These are phyloP conservation scores for Clonostachys chloroleuca DNA, from an alignment of 2,329 filamentous ascomycete genomes.

Conservation along the genomic window DNA sequence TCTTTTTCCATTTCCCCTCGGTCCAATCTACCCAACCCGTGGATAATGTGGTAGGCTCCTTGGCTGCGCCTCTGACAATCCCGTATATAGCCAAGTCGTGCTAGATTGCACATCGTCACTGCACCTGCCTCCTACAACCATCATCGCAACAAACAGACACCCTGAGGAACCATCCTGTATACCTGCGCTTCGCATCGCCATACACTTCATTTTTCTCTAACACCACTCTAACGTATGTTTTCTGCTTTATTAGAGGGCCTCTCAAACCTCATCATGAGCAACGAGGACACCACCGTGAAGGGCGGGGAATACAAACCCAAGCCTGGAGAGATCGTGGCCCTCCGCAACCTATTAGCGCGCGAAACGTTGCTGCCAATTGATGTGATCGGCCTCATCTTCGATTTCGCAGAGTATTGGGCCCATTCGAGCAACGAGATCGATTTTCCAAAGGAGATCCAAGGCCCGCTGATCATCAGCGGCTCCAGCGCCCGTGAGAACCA, in stretches of 20 bases:
- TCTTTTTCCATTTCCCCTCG: too few species aligned
- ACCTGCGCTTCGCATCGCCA: too few species aligned
- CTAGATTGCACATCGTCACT: too few species aligned
- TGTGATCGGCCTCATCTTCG: slow-evolving; percentile 50
- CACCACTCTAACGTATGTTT: too few species aligned
- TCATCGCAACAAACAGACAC: too few species aligned
- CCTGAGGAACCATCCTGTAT: too few species aligned
- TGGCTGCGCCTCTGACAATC: too few species aligned
- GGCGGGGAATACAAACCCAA: slow-evolving; percentile 22
- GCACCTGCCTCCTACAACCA: too few species aligned
- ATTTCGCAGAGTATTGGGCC: slow-evolving; percentile 60
- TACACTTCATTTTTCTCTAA: too few species aligned
- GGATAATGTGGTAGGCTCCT: too few species aligned
- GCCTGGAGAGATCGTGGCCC: slow-evolving; percentile 41
- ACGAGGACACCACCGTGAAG: neutral
- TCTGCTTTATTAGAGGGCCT: too few species aligned
- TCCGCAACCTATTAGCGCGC: slow-evolving; percentile 41
- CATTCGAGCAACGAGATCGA: slow-evolving; percentile 32
- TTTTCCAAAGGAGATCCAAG: slow-evolving; percentile 11
- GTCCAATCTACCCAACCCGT: too few species aligned
- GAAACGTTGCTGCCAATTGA: slow-evolving; percentile 44
- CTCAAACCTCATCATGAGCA: neutral
- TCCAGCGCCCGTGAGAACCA: slow-evolving; percentile 16
- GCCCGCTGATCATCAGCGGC: slow-evolving; percentile 13
- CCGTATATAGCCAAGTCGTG: neutral